Conservation (phyloP, 345 rosid genomes). For the Salix dunnii region DNA sequence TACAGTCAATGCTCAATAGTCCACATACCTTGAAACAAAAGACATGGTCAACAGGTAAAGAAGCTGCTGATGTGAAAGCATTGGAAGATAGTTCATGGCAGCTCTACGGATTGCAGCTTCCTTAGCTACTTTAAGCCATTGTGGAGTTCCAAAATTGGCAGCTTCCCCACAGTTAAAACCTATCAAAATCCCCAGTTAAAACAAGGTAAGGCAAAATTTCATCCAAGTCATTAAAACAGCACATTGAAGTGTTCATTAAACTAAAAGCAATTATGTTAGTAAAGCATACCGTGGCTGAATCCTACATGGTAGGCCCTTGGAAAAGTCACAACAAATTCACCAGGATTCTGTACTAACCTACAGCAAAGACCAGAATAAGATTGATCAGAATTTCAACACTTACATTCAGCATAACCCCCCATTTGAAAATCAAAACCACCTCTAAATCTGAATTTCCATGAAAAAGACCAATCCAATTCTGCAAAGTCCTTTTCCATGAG, state of each 20-base stretch:
- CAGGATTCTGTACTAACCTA: conserved; percentile 96
- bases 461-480: background rate
- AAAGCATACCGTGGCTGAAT: conserved; percentile 96
- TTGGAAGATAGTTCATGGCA: conserved; percentile 99
- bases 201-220: background rate
- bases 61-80: conserved; percentile 98
- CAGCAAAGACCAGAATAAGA: conserved; percentile 27
- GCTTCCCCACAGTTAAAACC: conserved; percentile 99
- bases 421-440: conserved; percentile 1
- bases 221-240: background rate
- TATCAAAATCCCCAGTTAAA: conserved; percentile 12
- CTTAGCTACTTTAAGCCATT: conserved; percentile 93
- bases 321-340: conserved; percentile 99
- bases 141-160: conserved; percentile 97
- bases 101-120: conserved; percentile 99
- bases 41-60: conserved; percentile 97
- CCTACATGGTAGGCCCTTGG: conserved; percentile 99
- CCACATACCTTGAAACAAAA: conserved; percentile 74
- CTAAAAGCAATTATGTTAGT: conserved; percentile 2
- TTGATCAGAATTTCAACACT: conserved; percentile 20
- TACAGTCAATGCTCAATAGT: conserved; percentile 13
- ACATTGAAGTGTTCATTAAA: background rate
- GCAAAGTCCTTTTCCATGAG: background rate
- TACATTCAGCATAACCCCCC: conserved; percentile 16
- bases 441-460: background rate